Conservation (phyloP, 2,329 filamentous ascomycete genomes). For the Exophiala viscosa region DNA sequence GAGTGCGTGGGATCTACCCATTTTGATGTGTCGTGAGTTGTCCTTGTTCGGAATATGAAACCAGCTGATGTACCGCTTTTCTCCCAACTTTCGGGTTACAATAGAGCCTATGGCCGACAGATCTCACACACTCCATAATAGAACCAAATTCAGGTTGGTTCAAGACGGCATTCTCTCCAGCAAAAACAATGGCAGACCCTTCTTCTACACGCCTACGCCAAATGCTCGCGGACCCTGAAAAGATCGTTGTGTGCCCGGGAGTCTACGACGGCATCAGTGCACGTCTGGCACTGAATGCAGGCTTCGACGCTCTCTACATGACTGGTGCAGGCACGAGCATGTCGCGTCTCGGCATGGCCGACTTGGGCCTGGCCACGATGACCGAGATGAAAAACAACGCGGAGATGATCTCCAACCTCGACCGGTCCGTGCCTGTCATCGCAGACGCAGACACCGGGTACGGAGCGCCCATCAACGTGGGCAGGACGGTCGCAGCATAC, state of each 20-base stretch:
- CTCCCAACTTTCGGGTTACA: no score
- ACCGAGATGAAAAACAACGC: constrained; percentile 53
- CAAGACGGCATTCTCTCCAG: not conserved
- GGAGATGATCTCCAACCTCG: constrained; percentile 52
- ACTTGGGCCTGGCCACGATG: constrained; percentile 50
- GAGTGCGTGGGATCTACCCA: no score
- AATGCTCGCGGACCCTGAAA: constrained; percentile 32
- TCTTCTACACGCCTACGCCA: constrained; percentile 30
- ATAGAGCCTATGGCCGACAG: not conserved
- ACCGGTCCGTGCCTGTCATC: constrained; percentile 48
- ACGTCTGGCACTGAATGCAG: constrained; percentile 50
- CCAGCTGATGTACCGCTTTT: no score
- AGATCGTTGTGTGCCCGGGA: constrained; percentile 45
- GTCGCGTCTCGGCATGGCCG: constrained; percentile 48
- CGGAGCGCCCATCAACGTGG: constrained; percentile 47
- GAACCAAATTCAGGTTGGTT: not conserved
- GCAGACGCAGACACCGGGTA: constrained; percentile 54
- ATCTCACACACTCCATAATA: not conserved
- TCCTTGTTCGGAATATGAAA: no score
- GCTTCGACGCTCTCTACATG: constrained; percentile 66
- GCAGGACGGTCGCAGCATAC: constrained; percentile 49
- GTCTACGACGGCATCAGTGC: constrained; percentile 53
- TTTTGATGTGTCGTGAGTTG: no score
- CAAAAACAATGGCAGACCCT: constrained; percentile 1
- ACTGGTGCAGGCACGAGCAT: constrained; percentile 51